Percentiles rank a stretch among this genome's conserved stretches.
Conservation (phyloP, 2,329 filamentous ascomycete genomes). For the Coniochaeta prunicola region DNA sequence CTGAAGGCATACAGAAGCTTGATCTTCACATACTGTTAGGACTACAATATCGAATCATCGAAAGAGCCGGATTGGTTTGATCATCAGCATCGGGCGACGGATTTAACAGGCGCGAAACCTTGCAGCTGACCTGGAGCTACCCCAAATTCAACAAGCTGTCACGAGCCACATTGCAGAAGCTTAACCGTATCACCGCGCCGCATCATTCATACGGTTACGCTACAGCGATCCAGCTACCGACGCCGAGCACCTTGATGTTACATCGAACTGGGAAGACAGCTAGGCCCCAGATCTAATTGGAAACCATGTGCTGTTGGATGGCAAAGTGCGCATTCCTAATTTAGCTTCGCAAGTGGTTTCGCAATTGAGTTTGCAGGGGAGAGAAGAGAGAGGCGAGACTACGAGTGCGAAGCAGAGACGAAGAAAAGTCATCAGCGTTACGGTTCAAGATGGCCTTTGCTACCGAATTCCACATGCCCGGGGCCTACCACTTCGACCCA, state of each 20-base stretch:
- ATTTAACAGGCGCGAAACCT: neutral
- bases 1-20: neutral
- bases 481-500: slow-evolving; percentile 21
- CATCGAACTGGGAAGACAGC: neutral
- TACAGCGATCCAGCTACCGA: neutral
- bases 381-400: neutral
- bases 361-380: neutral
- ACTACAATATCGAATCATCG: neutral
- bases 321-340: neutral
- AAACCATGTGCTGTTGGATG: neutral
- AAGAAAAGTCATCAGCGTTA: neutral
- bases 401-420: neutral
- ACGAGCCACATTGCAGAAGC: neutral
- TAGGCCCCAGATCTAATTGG: neutral
- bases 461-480: slow-evolving; percentile 22
- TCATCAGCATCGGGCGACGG: neutral
- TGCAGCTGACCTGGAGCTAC: neutral
- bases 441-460: slow-evolving; percentile 18
- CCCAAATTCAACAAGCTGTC: neutral
- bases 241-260: neutral
- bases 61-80: neutral
- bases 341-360: neutral
- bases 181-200: neutral
- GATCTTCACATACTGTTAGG: neutral
- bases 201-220: neutral